Conservation (phyloP, 176 grass and related monocot species). For the Lolium multiflorum region DNA sequence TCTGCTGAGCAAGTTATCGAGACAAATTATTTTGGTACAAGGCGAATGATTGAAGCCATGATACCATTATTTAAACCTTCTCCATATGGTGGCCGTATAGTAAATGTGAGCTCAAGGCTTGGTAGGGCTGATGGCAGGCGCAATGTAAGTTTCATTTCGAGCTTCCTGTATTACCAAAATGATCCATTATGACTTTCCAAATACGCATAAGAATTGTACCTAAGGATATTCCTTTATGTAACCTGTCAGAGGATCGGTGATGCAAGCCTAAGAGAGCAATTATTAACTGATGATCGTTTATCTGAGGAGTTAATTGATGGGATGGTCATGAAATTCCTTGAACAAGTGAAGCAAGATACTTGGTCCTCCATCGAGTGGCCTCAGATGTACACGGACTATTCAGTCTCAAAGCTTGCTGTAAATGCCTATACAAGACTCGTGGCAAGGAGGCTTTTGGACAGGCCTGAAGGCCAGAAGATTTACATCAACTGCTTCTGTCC, state of each 20-base stretch:
- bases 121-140: conserved; percentile 77
- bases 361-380: conserved; percentile 74
- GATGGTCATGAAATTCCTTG: conserved; percentile 69
- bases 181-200: background rate
- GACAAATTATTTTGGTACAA: conserved; percentile 87
- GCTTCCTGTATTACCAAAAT: background rate
- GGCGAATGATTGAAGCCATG: conserved; percentile 71
- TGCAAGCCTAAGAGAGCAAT: conserved; percentile 56
- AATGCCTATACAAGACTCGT: conserved; percentile 76
- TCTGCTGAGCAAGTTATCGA: conserved; percentile 76
- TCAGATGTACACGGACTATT: conserved; percentile 92
- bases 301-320: conserved; percentile 81
- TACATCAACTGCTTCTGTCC: conserved; percentile 93
- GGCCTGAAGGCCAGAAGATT: conserved; percentile 63
- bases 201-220: background rate
- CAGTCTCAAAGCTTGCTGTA: conserved; percentile 83
- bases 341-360: conserved; percentile 64
- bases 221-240: background rate
- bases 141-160: conserved; percentile 78
- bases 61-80: conserved; percentile 70
- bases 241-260: conserved; percentile 70
- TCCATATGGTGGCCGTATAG: conserved; percentile 66
- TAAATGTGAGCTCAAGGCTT: conserved; percentile 92
- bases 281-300: conserved; percentile 62
- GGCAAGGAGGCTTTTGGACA: conserved; percentile 51